phyloP scores from a whole-genome alignment of 2,329 filamentous ascomycete species.

The Beauveria medogensis region DNA sequence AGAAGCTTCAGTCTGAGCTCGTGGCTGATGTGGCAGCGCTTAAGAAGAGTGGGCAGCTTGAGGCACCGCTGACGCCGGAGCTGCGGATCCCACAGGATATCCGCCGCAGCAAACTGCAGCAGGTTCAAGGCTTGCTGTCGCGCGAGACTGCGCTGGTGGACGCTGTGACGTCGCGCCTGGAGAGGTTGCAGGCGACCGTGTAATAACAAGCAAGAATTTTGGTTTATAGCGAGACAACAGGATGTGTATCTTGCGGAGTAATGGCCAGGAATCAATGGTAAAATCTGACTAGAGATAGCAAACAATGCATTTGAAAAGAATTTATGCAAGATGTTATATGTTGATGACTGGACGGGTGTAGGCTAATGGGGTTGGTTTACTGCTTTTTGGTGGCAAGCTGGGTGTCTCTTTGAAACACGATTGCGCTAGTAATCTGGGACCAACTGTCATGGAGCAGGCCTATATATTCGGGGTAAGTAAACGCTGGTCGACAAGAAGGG shows the following conservation, averaged over 20 bases:
- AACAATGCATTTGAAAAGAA: background rate
- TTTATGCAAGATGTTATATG: background rate
- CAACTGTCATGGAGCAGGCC: slow-evolving; percentile 27
- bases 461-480: slow-evolving; percentile 8
- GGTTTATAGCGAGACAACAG: slow-evolving; percentile 6
- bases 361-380: slow-evolving; percentile 10
- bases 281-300: background rate
- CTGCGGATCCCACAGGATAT: slow-evolving; percentile 52
- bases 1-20: slow-evolving; percentile 45
- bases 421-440: slow-evolving; percentile 20
- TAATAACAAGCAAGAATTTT: slow-evolving; percentile 15
- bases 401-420: slow-evolving; percentile 13
- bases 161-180: slow-evolving; percentile 54
- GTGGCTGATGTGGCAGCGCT: slow-evolving; percentile 41
- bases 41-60: slow-evolving; percentile 22
- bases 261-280: background rate
- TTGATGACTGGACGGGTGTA: background rate
- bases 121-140: slow-evolving; percentile 56
- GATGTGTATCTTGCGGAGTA: slow-evolving; percentile 5
- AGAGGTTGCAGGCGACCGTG: slow-evolving; percentile 40
- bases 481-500: too few species aligned
- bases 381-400: slow-evolving; percentile 16
- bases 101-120: slow-evolving; percentile 52
- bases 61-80: slow-evolving; percentile 28
- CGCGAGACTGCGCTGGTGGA: slow-evolving; percentile 62